Conservation (phyloP, 768 basidiomycete genomes). For the Termitomyces sp. region DNA sequence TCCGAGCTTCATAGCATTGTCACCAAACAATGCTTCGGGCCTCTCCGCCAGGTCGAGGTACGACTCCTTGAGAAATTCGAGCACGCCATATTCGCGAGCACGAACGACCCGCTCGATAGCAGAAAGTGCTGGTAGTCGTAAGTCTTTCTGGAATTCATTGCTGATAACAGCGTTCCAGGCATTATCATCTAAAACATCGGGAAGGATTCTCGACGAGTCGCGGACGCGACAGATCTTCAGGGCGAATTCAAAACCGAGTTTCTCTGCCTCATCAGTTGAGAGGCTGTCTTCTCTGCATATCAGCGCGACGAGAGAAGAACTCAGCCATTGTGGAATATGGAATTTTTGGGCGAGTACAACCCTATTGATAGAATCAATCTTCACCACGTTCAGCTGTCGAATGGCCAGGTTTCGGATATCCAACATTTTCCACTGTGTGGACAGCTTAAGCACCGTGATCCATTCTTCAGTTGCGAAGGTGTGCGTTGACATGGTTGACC, state of each 20-base stretch:
- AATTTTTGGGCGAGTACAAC: background rate
- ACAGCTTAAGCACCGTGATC: background rate
- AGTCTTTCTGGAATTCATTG: background rate
- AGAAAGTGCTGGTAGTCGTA: conserved; percentile 1
- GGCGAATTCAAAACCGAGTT: conserved; percentile 1
- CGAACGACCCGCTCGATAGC: background rate
- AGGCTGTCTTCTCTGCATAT: background rate
- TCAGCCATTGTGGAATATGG: conserved; percentile 3
- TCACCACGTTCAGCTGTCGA: background rate
- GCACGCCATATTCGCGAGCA: background rate
- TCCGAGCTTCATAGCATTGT: conserved; percentile 1
- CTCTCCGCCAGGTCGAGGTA: background rate
- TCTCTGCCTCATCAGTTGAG: background rate
- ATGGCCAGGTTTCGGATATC: conserved; percentile 3
- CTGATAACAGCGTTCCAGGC: background rate
- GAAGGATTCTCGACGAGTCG: background rate
- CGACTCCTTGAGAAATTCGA: background rate
- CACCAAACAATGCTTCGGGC: background rate
- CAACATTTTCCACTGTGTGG: conserved; percentile 1
- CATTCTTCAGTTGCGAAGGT: background rate
- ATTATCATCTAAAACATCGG: background rate
- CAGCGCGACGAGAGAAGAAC: background rate
- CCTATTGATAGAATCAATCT: background rate
- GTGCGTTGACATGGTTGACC: background rate
- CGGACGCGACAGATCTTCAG: conserved; percentile 1